Evolutionary conservation across 1,139 yeast species (phyloP).

Genomic region (Candida sp.): DNA sequence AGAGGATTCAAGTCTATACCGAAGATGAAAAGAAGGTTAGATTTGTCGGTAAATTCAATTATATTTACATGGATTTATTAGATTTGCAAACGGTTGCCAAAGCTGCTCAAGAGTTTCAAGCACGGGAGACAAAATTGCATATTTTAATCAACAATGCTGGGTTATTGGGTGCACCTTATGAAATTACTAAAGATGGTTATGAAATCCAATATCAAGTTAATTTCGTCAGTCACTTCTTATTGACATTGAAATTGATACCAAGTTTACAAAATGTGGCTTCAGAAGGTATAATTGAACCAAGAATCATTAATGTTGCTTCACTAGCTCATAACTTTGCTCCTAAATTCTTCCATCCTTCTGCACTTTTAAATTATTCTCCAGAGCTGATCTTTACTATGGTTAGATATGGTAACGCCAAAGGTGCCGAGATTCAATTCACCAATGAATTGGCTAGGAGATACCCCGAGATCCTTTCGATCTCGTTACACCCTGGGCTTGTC

Average conservation of each 20-base stretch:
- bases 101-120: conserved; percentile 24
- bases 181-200: conserved; percentile 31
- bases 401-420: conserved; percentile 35
- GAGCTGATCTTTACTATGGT: conserved; percentile 23
- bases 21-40: conserved; percentile 12
- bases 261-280: conserved; percentile 18
- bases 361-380: conserved; percentile 22
- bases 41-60: conserved; percentile 24
- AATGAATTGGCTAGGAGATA: conserved; percentile 22
- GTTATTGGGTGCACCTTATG: conserved; percentile 36
- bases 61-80: conserved; percentile 29
- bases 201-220: conserved; percentile 45
- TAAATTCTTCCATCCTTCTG: conserved; percentile 21
- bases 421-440: conserved; percentile 29
- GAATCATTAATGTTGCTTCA: conserved; percentile 31
- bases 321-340: conserved; percentile 27
- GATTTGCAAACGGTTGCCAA: conserved; percentile 26
- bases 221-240: conserved; percentile 30
- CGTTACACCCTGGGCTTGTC: conserved; percentile 42
- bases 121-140: conserved; percentile 26
- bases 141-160: conserved; percentile 42
- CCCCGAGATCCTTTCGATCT: conserved; percentile 29
- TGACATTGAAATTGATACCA: conserved; percentile 29
- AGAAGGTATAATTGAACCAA: conserved; percentile 18
- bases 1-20: conserved; percentile 11